Evolutionary conservation across 2,329 filamentous ascomycete species (phyloP).

Genomic region (Waltergamsia citrina): DNA sequence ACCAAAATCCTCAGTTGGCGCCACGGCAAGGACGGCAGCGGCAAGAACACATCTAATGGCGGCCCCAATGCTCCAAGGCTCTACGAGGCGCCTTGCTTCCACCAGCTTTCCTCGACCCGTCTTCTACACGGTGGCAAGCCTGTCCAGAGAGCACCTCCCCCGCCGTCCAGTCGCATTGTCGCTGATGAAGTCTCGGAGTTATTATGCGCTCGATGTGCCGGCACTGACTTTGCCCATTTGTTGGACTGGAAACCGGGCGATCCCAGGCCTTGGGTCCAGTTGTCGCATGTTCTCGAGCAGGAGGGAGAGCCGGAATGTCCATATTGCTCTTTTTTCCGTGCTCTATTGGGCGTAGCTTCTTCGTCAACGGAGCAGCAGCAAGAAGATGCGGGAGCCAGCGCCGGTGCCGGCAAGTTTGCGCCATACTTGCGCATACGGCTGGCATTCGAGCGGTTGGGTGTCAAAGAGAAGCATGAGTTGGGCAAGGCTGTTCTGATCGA

Average conservation of each 20-base stretch:
- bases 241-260: conserved; percentile 24
- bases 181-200: conserved; percentile 4
- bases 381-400: too few relatives aligned
- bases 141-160: background rate
- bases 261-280: conserved; percentile 23
- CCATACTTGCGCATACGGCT: conserved; percentile 26
- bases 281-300: conserved; percentile 15
- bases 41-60: background rate
- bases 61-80: conserved; percentile 1
- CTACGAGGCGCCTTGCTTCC: conserved; percentile 10
- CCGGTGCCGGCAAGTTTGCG: conserved; percentile 20
- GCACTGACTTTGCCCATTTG: conserved; percentile 23
- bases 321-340: conserved; percentile 27
- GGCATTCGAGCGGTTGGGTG: conserved; percentile 25
- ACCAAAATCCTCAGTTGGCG: conserved; percentile 20
- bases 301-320: conserved; percentile 14
- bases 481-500: conserved; percentile 23
- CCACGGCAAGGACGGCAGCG: background rate
- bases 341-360: conserved; percentile 20
- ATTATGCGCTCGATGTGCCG: conserved; percentile 19
- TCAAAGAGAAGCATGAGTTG: conserved; percentile 24
- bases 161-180: conserved; percentile 1
- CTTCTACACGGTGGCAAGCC: conserved; percentile 2
- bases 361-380: too few relatives aligned
- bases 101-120: conserved; percentile 21